Percentiles rank a stretch among this genome's conserved stretches.
Conservation (phyloP, 148 eudicot species). For the Rheum nobile region DNA sequence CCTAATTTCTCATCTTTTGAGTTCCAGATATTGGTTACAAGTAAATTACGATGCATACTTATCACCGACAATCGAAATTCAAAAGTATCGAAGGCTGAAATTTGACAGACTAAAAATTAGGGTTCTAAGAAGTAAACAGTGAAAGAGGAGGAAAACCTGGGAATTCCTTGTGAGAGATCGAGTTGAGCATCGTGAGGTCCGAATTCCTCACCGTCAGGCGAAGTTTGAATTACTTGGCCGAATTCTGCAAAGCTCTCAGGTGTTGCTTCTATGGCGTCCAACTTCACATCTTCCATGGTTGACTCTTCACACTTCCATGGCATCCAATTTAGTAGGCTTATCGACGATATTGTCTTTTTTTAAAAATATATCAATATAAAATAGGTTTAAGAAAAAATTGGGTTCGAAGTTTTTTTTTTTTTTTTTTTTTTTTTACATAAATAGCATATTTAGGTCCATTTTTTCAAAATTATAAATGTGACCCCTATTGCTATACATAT, state of each 20-base stretch:
- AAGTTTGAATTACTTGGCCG: slow-evolving; percentile 63
- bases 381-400: no score
- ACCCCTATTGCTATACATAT: no score
- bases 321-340: no score
- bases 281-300: slow-evolving; percentile 20
- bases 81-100: neutral
- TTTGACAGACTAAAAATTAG: neutral
- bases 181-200: slow-evolving; percentile 80
- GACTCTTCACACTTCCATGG: neutral
- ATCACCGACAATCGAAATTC: neutral
- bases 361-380: no score
- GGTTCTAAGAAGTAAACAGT: neutral
- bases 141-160: slow-evolving; percentile 35
- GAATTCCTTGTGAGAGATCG: slow-evolving; percentile 61
- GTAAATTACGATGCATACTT: neutral
- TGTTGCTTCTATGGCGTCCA: slow-evolving; percentile 61
- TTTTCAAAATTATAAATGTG: no score
- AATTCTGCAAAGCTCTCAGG: slow-evolving; percentile 57
- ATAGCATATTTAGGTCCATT: no score
- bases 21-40: neutral
- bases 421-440: no score
- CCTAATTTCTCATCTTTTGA: neutral
- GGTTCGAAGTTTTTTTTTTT: no score
- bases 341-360: no score
- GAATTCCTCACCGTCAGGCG: slow-evolving; percentile 41